Base-by-base conservation (phyloP, 1,139 yeast species). In the Yamadazyma sp. region DNA sequence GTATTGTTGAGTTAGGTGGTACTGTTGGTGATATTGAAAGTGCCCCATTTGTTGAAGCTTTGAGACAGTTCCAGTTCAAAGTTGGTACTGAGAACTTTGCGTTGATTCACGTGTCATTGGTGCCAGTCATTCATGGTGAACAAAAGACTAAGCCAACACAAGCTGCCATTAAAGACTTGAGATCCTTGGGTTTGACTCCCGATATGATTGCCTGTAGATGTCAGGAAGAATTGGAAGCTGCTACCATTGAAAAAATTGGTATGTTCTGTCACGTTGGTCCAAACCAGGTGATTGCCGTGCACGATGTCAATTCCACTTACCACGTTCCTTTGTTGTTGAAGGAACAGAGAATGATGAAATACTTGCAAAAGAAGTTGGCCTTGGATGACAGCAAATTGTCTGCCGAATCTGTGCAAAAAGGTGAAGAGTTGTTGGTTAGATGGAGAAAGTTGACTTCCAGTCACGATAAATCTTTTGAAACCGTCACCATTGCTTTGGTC, bases 251-350 rank as follows among this genome's bases (percentile, higher is more conserved):
- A 48, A 92, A 92, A 69, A 92, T 92, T 58, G 94, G 97, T 44
- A 92, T 94, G 98, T 92, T 92, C 70, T 92, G 98, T 67, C 98
- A 94, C 59, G 98, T 92, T 52, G 97, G 97, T 17, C 89, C 95
- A 17, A 89, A 90, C 42, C 98, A 94, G 68, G 98, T 92, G 38
- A 78, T 94, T 54, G 97, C 96, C 37, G 96, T 92, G 42, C 96
- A 90, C 59, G 98, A 94, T 64, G 96, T 92, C 54, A 87, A 87
- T 70, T 87, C 97, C 10, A 92, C 98, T 38, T 92, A 92, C 64
- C 98, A 94, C 62, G 97, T 92, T 52, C 99, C 99, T 38, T 74
- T 92, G 51, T 73, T 92, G 59, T 77, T 92, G 54, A 80, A 84
- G 57, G 92, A 92, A 60, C 97, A 92, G 70, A 83, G 79, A 53